Base-by-base conservation (phyloP, 2,329 filamentous ascomycete genomes). In the Aaosphaeria pasadenensis region DNA sequence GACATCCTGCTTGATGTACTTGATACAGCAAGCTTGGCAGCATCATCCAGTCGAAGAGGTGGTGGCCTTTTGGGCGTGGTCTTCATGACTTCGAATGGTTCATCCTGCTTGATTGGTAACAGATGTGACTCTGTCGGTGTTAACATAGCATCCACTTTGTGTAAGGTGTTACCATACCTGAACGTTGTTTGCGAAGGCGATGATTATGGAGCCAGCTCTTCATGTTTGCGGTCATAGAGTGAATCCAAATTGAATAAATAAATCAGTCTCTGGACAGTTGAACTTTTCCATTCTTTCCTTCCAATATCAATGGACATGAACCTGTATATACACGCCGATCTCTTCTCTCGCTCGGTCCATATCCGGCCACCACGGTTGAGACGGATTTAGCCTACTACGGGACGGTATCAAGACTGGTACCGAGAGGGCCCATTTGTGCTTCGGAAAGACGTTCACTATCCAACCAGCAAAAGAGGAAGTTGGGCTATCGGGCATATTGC, bases 311-410 rank as follows among this genome's bases (percentile, higher is more conserved):
- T 48, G 48, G 52, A 49, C 9, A n/a, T 28, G 5, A 3, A 5
- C 33, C 39, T 41, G 48, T 53, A 54, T 55, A 47, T 57, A 55
- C 51, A 39, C 51, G 36, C 17, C 17, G 17, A 24, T 24, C 17
- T 24, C 17, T 24, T 24, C 17, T 24, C 3, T 24, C 17, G 17
- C 17, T 24, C 17, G 17, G 17, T 24, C 17, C 17, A 24, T 24
- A 33, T 41, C 30, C 38, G 42, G 41, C 45, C 30, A 46, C 44
- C 46, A 43, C 38, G 43, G 44, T 33, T 53, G 42, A 43, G 46
- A 52, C 51, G 52, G 38, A 52, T 62, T 62, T 60, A 62, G 60
- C 52, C 60, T 60, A 49, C 54, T 48, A 48, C 53, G 48, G 47
- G 11, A 53, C 45, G 54, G 50, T 55, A 33, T 51, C 49, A 51